Conservation (phyloP, 768 basidiomycete genomes). For the Kwoniella sp. region DNA sequence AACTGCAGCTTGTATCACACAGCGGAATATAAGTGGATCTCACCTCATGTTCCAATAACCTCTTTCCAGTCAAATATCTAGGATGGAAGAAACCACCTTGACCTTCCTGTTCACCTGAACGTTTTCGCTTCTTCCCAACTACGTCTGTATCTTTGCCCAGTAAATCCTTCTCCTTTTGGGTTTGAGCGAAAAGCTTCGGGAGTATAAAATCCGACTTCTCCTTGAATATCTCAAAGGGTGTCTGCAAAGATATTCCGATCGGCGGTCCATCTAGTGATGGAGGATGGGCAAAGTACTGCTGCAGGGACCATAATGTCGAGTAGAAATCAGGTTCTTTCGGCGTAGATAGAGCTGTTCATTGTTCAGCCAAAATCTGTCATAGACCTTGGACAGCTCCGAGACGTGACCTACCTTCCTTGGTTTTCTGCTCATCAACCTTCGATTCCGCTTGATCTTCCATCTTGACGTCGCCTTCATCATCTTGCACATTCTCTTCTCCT, state of each 20-base stretch:
- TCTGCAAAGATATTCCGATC: conserved; percentile 8
- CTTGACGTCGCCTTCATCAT: conserved; percentile 8
- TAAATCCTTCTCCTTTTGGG: conserved; percentile 41
- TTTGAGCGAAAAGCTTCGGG: conserved; percentile 44
- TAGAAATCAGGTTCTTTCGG: conserved; percentile 40
- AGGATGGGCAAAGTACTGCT: conserved; percentile 48
- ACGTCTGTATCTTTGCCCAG: conserved; percentile 36
- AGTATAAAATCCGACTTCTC: conserved; percentile 46
- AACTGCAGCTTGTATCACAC: not conserved
- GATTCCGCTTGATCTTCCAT: conserved; percentile 7
- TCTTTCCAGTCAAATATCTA: conserved; percentile 44
- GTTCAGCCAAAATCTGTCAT: not conserved
- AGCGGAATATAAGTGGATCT: too few species aligned
- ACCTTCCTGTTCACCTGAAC: conserved; percentile 19
- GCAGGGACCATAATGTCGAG: conserved; percentile 49
- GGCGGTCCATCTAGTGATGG: conserved; percentile 35
- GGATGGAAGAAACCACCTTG: conserved; percentile 45
- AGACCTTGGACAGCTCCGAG: too few species aligned
- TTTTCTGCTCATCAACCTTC: not conserved
- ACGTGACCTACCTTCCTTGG: not conserved
- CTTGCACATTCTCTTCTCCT: conserved; percentile 3
- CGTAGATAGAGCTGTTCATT: not conserved
- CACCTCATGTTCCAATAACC: conserved; percentile 47
- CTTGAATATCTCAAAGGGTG: conserved; percentile 44
- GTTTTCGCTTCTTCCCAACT: conserved; percentile 33